Conservation (phyloP, 73 alveolate species). For the Blepharisma stoltei region DNA sequence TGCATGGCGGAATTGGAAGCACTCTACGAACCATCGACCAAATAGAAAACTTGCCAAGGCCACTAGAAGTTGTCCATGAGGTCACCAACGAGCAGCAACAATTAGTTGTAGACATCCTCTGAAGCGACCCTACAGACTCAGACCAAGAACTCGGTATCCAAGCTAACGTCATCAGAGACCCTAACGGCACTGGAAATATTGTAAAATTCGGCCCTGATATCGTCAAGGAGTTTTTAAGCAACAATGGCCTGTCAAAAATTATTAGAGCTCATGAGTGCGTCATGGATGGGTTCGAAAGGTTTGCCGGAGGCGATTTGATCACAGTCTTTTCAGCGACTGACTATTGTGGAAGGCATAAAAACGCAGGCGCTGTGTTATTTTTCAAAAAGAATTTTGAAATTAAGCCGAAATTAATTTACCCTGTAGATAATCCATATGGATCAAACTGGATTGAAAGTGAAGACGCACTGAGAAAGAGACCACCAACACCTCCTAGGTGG, state of each 20-base stretch:
- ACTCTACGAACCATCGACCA: slow-evolving; percentile 74
- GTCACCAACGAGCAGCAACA: slow-evolving; percentile 81
- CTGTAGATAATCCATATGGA: slow-evolving; percentile 77
- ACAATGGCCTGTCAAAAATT: slow-evolving; percentile 78
- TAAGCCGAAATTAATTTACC: slow-evolving; percentile 91
- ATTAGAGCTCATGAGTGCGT: slow-evolving; percentile 99
- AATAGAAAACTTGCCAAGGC: slow-evolving; percentile 82
- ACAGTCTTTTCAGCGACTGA: slow-evolving; percentile 96
- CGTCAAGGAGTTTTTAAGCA: slow-evolving; percentile 86
- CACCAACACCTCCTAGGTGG: slow-evolving; percentile 97
- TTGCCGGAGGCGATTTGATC: slow-evolving; percentile 96
- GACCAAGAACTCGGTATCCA: slow-evolving; percentile 91
- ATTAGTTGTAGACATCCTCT: slow-evolving; percentile 87
- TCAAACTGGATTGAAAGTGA: slow-evolving; percentile 92
- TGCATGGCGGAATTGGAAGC: slow-evolving; percentile 97
- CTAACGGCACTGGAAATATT: slow-evolving; percentile 98
- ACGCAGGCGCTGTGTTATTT: slow-evolving; percentile 97
- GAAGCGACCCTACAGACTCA: slow-evolving; percentile 94
- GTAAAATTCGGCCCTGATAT: slow-evolving; percentile 99
- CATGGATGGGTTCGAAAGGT: slow-evolving; percentile 99
- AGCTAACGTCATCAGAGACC: slow-evolving; percentile 97
- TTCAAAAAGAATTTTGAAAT: slow-evolving; percentile 83
- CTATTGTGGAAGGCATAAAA: slow-evolving; percentile 98
- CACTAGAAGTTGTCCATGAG: slow-evolving; percentile 89
- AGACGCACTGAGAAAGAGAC: slow-evolving; percentile 87